Base-by-base conservation (phyloP, 495 filamentous ascomycete species). In the Xylaria palmicola region DNA sequence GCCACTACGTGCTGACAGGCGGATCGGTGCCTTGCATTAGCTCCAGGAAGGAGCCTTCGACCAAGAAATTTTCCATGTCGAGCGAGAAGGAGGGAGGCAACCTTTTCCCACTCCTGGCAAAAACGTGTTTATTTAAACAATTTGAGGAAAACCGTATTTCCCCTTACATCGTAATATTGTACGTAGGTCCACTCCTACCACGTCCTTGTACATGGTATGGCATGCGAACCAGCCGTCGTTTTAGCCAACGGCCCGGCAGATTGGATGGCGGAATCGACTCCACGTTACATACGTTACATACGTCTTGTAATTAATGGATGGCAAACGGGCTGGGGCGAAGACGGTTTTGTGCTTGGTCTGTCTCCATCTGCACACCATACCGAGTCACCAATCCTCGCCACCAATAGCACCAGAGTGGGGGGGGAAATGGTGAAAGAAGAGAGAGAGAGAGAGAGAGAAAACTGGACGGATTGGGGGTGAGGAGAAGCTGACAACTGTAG, bases 11-110 rank as follows among this genome's bases (percentile, higher is more conserved):
- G 55, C 55, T 58, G 55, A 58, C 55, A 49, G 55, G 43, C 55
- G 55, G 55, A 58, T 58, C 55, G 55, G 55, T 58, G 55, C 55
- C 55, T 58, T 58, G 55, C 55, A 58, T 58, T 49, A 58, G 55
- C 34, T 58, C 29, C 55, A 44, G 32, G 30, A n/a, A n/a, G n/a
- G n/a, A n/a, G n/a, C n/a, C n/a, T n/a, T 20, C 39, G 29, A 36
- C 41, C 55, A 47, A 58, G 55, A 29, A 39, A 58, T 48, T 37
- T 19, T 17, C 2, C 17, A 44, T 53, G 29, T 30, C 30, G 29
- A 19, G 55, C 48, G 13, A 26, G 29, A 20, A 9, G 26, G n/a
- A 32, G 19, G 37, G 39, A 56, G 39, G 37, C 53, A 56, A 6
- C 53, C 53, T 32, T 3, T 41, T 39, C 17, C n/a, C n/a, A 20